Conservation (phyloP, 768 basidiomycete genomes). For the Russula emetica region DNA sequence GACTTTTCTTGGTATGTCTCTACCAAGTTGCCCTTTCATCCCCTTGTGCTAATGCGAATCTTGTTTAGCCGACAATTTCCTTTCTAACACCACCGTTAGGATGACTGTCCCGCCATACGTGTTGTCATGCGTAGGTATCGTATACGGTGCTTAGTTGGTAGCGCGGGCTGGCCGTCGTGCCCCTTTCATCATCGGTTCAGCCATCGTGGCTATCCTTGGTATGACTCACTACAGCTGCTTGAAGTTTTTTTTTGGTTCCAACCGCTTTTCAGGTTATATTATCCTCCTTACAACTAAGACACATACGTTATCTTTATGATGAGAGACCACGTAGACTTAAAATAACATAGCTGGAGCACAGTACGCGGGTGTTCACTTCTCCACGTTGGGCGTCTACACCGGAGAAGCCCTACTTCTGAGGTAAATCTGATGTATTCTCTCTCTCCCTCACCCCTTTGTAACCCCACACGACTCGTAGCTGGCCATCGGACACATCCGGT, state of each 20-base stretch:
- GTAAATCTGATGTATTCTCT: conserved; percentile 30
- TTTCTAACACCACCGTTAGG: conserved; percentile 31
- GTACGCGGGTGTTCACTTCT: conserved; percentile 55
- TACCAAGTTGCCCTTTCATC: not conserved
- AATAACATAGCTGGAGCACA: conserved; percentile 43
- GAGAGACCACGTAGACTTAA: not conserved
- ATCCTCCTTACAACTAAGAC: conserved; percentile 47
- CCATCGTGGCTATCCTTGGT: conserved; percentile 51
- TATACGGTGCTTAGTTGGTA: conserved; percentile 49
- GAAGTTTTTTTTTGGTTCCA: not conserved
- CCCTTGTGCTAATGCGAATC: not conserved
- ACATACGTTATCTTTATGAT: conserved; percentile 34
- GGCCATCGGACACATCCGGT: conserved; percentile 63
- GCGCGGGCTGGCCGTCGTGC: conserved; percentile 44
- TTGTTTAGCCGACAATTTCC: conserved; percentile 47
- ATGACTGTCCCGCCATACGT: conserved; percentile 59
- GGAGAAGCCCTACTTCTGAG: conserved; percentile 55
- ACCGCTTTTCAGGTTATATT: conserved; percentile 46
- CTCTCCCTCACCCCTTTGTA: not conserved
- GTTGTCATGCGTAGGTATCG: conserved; percentile 48
- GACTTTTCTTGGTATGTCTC: conserved; percentile 49
- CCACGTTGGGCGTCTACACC: conserved; percentile 53
- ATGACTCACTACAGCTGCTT: conserved; percentile 13
- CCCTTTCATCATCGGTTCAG: conserved; percentile 50
- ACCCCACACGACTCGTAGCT: conserved; percentile 29